phyloP scores from a whole-genome alignment of 2,329 filamentous ascomycete genomes.

The Aspergillus fijiensis region DNA sequence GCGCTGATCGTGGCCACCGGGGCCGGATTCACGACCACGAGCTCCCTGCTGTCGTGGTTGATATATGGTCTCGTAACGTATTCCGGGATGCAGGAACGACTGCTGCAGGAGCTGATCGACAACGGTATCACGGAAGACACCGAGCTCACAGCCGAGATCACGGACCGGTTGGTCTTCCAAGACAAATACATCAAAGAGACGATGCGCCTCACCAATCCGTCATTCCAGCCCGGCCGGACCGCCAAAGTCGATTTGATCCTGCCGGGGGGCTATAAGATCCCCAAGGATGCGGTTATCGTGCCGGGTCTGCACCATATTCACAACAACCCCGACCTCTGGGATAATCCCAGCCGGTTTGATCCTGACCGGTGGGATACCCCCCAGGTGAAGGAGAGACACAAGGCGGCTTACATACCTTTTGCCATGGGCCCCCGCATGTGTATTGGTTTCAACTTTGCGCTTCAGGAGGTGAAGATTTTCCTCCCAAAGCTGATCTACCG shows the following conservation, averaged over 20 bases:
- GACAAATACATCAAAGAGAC: conserved; percentile 57
- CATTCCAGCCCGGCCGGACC: conserved; percentile 61
- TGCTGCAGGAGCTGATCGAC: conserved; percentile 60
- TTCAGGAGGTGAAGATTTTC: conserved; percentile 59
- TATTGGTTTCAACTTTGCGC: conserved; percentile 65
- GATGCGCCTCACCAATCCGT: conserved; percentile 60
- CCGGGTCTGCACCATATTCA: conserved; percentile 49
- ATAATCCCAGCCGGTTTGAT: conserved; percentile 58
- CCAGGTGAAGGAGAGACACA: conserved; percentile 53
- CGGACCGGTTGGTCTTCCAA: conserved; percentile 48
- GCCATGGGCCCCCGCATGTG: conserved; percentile 58
- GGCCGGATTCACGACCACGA: conserved; percentile 63
- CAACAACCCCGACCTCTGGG: conserved; percentile 57
- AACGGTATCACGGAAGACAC: conserved; percentile 47
- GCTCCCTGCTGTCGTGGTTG: conserved; percentile 59
- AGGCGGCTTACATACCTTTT: conserved; percentile 59
- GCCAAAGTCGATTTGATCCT: conserved; percentile 57
- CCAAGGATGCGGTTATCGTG: conserved; percentile 55
- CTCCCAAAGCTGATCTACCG: conserved; percentile 59
- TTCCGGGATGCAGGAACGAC: conserved; percentile 55
- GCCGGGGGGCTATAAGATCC: conserved; percentile 59
- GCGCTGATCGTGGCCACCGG: conserved; percentile 54
- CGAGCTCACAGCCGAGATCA: conserved; percentile 50
- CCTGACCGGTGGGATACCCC: conserved; percentile 61
- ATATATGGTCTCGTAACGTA: conserved; percentile 56